phyloP scores from a whole-genome alignment of 1,284 basidiomycete genomes.

The Golubevia sp. region DNA sequence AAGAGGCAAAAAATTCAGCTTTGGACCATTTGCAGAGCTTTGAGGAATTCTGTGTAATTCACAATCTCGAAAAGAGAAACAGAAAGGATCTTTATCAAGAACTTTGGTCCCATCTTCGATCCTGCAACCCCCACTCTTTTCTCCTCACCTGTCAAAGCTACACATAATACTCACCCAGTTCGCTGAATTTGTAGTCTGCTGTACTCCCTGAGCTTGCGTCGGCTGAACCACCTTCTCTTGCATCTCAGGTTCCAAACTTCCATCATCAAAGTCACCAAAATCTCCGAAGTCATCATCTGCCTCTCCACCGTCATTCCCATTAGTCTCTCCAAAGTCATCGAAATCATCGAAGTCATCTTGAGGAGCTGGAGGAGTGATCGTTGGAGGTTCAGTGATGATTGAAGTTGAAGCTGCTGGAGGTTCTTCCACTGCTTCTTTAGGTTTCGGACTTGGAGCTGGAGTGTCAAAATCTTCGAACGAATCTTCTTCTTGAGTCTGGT shows the following conservation, averaged over 20 bases:
- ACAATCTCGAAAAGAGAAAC: too few species aligned
- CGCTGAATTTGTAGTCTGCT: background rate
- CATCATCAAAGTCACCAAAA: constrained; percentile 17
- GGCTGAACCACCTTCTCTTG: background rate
- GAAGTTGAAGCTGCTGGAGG: background rate
- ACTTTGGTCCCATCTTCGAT: too few species aligned
- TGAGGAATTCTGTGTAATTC: too few species aligned
- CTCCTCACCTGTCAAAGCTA: too few species aligned
- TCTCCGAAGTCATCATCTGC: constrained; percentile 10
- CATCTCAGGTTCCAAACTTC: constrained; percentile 1
- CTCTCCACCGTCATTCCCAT: constrained; percentile 6
- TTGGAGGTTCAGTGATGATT: too few species aligned
- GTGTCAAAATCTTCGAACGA: background rate
- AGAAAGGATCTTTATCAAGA: too few species aligned
- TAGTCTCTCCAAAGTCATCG: constrained; percentile 35
- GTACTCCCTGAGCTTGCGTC: constrained; percentile 1
- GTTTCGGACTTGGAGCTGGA: background rate
- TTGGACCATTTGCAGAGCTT: too few species aligned
- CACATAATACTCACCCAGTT: background rate
- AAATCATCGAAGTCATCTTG: constrained; percentile 28
- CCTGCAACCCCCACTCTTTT: too few species aligned
- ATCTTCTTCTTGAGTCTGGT: too few species aligned
- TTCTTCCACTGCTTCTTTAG: background rate
- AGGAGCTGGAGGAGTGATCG: background rate
- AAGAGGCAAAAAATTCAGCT: background rate